Evolutionary conservation across 306 rosid species (phyloP).

Genomic region (Phaseolus lunatus): DNA sequence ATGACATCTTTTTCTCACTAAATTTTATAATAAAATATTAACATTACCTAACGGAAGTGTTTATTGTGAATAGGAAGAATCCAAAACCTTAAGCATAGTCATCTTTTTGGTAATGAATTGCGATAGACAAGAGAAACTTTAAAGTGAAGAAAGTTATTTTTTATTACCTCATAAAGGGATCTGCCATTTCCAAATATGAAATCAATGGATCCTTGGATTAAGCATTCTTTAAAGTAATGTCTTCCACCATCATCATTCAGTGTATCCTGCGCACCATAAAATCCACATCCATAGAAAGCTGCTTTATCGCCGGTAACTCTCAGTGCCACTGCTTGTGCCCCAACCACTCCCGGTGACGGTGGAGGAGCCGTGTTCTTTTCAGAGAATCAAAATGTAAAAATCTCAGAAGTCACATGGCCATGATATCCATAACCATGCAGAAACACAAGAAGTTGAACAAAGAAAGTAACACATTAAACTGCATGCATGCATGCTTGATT

Average conservation of each 20-base stretch:
- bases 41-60: too few species aligned
- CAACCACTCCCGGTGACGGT: constrained; percentile 63
- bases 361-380: constrained; percentile 71
- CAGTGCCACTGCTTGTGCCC: constrained; percentile 87
- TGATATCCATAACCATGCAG: neutral
- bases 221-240: constrained; percentile 77
- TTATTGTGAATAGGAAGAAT: too few species aligned
- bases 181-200: constrained; percentile 85
- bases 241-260: constrained; percentile 77
- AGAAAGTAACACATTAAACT: neutral
- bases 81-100: too few species aligned
- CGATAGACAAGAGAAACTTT: neutral
- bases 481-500: neutral
- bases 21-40: too few species aligned
- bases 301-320: constrained; percentile 69
- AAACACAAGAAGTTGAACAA: constrained; percentile 1
- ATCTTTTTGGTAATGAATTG: neutral
- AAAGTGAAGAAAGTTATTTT: neutral
- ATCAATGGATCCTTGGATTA: constrained; percentile 89
- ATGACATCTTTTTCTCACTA: too few species aligned
- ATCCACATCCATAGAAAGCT: constrained; percentile 86
- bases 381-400: neutral
- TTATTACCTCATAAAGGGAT: constrained; percentile 74
- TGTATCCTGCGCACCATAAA: constrained; percentile 90
- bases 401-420: neutral